Evolutionary conservation across 495 filamentous ascomycete genomes (phyloP), one percentile per base, ranked within the genome.

Genomic region (Aspergillus leporis): DNA sequence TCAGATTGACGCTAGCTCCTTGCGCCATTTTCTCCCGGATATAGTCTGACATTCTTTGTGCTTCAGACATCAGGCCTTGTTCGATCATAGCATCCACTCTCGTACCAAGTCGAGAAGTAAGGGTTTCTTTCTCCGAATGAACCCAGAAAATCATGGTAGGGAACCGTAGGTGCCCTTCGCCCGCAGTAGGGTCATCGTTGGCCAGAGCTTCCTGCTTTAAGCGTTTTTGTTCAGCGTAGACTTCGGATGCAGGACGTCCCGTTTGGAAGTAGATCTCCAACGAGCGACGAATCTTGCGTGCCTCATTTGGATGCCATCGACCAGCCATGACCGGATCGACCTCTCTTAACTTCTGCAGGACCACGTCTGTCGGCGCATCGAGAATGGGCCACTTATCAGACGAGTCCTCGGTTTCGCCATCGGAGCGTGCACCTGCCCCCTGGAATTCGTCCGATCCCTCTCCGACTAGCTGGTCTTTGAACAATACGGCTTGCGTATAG

Each of bases 281-380:
- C 3, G 92, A 97, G 41, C 91, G 86, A 49, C 83, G 84, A 60
- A 99, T 96, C 69, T 96, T 98, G 47, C 95, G 87, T 23, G 80
- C 75, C 63, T 99, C 95, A 38, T 90, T 91, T 0, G 93, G 93
- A 69, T 99, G 95, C 95, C 95, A 99, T 50, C 87, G 81, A 52
- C 86, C 81, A 16, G 95, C 95, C 87, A 97, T 97, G 4, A 80
- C 74, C 2, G 94, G 94, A 70, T 99, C 95, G 0, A 97, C 87
- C 65, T 89, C 82, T 53, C 77, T 78, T 54, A 98, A 76, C 64
- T 88, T 85, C 34, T 84, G 73, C 43, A 95, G 72, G 40, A 98
- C 85, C 8, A 81, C 76, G 36, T 90, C 85, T 1, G 90, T 87
- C 1, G 86, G 71, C 13, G 80, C 85, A 53, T 86, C 77, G 3